Evolutionary conservation across 495 filamentous ascomycete genomes (phyloP).

Genomic region (Neurospora sp.): DNA sequence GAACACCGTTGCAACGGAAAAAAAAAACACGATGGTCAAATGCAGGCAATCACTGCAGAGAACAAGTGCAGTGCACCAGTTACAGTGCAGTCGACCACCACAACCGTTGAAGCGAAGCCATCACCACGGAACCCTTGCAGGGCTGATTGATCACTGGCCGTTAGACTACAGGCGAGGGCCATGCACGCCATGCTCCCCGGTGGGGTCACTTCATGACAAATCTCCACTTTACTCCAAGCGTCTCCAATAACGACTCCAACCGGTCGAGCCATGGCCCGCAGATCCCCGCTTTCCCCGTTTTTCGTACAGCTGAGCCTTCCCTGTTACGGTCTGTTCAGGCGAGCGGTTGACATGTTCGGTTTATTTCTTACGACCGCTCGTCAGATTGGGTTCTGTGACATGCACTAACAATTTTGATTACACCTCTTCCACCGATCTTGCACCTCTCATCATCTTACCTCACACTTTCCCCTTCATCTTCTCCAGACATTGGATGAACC

Average conservation of each 20-base stretch:
- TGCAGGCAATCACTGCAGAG: not conserved
- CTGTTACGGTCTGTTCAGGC: not conserved
- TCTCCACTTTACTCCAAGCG: not conserved
- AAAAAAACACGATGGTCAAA: not conserved
- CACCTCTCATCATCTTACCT: too few species aligned
- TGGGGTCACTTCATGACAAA: not conserved
- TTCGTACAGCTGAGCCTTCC: not conserved
- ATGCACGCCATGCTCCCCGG: not conserved
- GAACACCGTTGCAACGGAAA: not conserved
- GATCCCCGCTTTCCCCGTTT: not conserved
- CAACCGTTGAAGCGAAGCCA: not conserved
- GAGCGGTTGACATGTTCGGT: too few species aligned
- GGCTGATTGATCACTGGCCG: not conserved
- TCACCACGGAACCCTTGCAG: not conserved
- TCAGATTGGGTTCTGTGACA: too few species aligned
- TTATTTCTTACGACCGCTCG: too few species aligned
- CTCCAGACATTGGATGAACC: too few species aligned
- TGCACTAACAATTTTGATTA: not conserved
- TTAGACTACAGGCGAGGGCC: not conserved
- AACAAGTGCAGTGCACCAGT: not conserved
- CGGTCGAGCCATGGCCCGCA: not conserved
- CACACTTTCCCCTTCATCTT: too few species aligned
- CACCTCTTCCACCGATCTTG: too few species aligned
- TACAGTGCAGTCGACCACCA: not conserved
- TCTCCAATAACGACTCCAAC: not conserved